Evolutionary conservation across 139 green algal species (phyloP).

Genomic region (Monoraphidium neglectum): DNA sequence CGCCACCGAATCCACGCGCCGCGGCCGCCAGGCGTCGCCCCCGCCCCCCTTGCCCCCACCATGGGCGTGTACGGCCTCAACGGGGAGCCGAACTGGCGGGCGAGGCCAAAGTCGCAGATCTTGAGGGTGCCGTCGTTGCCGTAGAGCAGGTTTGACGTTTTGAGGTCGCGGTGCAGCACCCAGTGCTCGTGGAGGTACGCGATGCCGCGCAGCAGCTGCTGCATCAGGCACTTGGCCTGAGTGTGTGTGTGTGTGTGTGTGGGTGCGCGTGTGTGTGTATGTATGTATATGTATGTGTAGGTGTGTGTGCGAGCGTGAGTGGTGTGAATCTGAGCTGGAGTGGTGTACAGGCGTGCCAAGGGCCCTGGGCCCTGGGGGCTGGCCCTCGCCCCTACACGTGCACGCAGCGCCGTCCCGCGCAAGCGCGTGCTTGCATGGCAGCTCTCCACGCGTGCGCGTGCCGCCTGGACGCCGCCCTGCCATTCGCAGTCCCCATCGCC

Average conservation of each 20-base stretch:
- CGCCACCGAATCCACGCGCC: too few species aligned
- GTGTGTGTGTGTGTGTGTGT: neutral
- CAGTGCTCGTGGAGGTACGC: conserved; percentile 93
- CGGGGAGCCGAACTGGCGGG: conserved; percentile 75
- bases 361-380: too few species aligned
- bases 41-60: conserved; percentile 2
- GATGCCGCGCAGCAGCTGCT: conserved; percentile 87
- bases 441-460: too few species aligned
- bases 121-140: conserved; percentile 94
- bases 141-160: conserved; percentile 98
- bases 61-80: conserved; percentile 65
- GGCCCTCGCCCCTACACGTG: too few species aligned
- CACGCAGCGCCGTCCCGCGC: too few species aligned
- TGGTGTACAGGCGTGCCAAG: too few species aligned
- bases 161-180: conserved; percentile 89
- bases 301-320: neutral
- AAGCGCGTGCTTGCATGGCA: too few species aligned
- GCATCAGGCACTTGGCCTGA: conserved; percentile 85
- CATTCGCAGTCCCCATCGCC: too few species aligned
- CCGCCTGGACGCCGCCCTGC: too few species aligned
- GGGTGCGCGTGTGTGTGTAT: conserved; percentile 24
- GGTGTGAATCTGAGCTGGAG: neutral
- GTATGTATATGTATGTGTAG: neutral
- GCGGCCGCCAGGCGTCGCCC: too few species aligned
- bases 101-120: conserved; percentile 98